Base-by-base conservation (phyloP, 2,329 filamentous ascomycete species). In the Onygenales sp. region DNA sequence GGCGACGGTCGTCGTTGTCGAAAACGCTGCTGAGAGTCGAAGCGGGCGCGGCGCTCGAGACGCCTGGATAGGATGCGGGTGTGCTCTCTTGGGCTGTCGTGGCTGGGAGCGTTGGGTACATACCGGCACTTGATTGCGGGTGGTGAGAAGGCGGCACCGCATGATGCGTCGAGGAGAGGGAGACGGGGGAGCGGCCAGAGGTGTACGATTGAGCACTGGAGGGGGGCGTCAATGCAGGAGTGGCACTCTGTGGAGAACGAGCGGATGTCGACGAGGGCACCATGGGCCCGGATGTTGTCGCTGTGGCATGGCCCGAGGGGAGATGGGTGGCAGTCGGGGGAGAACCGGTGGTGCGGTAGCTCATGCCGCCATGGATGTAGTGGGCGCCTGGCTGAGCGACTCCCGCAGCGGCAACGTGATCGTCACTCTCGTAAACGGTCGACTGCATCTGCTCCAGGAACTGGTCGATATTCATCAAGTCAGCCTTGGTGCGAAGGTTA, bases 391-490 rank as follows among this genome's bases (percentile, higher is more conserved):
- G 83, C 57, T 90, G 83, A 62, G 87, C 86, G 54, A 94, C 81
- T 54, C 88, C 87, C 43, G 86, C 85, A 10, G 83, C 83, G 2
- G 88, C 88, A 34, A 89, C 85, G 49, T 90, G 85, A 62, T 84
- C 88, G 52, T 90, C 85, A 68, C 86, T 95, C 73, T 97, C 93
- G 67, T 97, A 97, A 48, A 97, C 89, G 45, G 92, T 96, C 59
- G 86, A 85, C 72, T 96, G 91, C 78, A 97, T 92, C 72, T 96
- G 89, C 72, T 95, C 90, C 52, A 98, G 81, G 69, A 97, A 88
- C 65, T 90, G 87, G 69, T 97, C 93, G 64, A 97, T 91, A 68
- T 95, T 90, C 67, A 95, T 77, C 43, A 98, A 78, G 67, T 98
- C 93, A 68, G 84, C 90, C 79, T 97, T 95, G 48, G 91, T 96